phyloP scores from a whole-genome alignment of 2,329 filamentous ascomycete species.

The Penicillium italicum region DNA sequence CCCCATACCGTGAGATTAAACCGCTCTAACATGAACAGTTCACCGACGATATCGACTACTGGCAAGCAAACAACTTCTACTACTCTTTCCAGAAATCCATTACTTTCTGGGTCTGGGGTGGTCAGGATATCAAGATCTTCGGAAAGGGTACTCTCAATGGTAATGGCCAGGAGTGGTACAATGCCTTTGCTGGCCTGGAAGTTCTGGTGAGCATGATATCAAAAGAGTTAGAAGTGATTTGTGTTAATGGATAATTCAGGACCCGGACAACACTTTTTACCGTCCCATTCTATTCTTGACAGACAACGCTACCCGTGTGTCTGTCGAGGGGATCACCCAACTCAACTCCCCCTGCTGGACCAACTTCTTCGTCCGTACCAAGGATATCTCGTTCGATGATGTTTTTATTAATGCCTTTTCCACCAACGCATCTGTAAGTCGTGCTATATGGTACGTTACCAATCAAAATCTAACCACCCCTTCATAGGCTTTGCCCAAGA shows the following conservation, averaged over 20 bases:
- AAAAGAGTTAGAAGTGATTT: no score
- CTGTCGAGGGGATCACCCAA: conserved; percentile 56
- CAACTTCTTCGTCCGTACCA: conserved; percentile 58
- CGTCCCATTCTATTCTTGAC: conserved; percentile 60
- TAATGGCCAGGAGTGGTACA: conserved; percentile 53
- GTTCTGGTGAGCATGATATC: conserved; percentile 27
- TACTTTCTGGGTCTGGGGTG: conserved; percentile 63
- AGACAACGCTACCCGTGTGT: conserved; percentile 58
- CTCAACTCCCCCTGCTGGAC: conserved; percentile 63
- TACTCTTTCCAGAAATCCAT: conserved; percentile 54
- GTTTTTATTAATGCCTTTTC: conserved; percentile 55
- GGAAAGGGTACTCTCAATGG: conserved; percentile 57
- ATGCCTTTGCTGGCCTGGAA: conserved; percentile 45
- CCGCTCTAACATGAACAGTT: conserved; percentile 32
- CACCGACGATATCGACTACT: conserved; percentile 48
- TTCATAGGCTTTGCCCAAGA: conserved; percentile 50
- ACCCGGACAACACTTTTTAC: conserved; percentile 54
- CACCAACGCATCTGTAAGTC: conserved; percentile 41
- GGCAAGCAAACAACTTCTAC: conserved; percentile 51
- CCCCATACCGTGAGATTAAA: background rate
- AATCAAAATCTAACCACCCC: background rate
- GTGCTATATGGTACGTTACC: background rate
- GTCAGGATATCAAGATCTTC: conserved; percentile 58
- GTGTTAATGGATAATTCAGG: conserved; percentile 23
- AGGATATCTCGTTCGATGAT: conserved; percentile 54